phyloP scores from a whole-genome alignment of 2,329 filamentous ascomycete genomes.

The Fusarium armeniacum region DNA sequence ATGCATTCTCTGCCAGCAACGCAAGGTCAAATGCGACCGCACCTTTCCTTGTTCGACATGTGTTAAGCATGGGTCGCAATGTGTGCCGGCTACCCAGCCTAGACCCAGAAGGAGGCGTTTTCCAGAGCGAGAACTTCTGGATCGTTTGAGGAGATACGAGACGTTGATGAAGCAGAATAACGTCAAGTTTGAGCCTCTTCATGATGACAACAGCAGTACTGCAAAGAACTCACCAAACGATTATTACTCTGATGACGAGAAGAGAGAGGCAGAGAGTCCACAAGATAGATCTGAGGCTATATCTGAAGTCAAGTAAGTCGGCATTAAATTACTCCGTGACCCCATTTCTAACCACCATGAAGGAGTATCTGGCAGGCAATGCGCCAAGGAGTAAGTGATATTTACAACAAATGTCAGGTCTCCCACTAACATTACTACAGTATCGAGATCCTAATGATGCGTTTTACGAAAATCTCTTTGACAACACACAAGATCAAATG shows the following conservation, averaged over 20 bases:
- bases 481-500: conserved; percentile 61
- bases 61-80: conserved; percentile 60
- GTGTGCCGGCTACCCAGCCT: conserved; percentile 58
- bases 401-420: no score
- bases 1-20: conserved; percentile 74
- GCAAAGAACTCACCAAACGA: conserved; percentile 5
- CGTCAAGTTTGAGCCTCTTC: conserved; percentile 66
- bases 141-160: conserved; percentile 70
- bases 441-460: conserved; percentile 10
- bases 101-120: conserved; percentile 59
- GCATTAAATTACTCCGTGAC: rapidly evolving
- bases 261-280: neutral
- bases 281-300: conserved; percentile 8
- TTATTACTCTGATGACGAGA: conserved; percentile 27
- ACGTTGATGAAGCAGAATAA: conserved; percentile 67
- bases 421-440: neutral
- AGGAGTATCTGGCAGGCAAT: conserved; percentile 29
- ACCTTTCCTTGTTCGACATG: conserved; percentile 71
- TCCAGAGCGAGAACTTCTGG: conserved; percentile 70
- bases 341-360: neutral
- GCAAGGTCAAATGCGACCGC: conserved; percentile 74
- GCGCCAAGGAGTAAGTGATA: conserved; percentile 18
- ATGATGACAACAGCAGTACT: conserved; percentile 27
- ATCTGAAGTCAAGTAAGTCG: conserved; percentile 35
- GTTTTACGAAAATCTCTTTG: conserved; percentile 52